Evolutionary conservation across 495 filamentous ascomycete genomes (phyloP), one percentile per base, ranked within the genome.

Genomic region (Halenospora varia): DNA sequence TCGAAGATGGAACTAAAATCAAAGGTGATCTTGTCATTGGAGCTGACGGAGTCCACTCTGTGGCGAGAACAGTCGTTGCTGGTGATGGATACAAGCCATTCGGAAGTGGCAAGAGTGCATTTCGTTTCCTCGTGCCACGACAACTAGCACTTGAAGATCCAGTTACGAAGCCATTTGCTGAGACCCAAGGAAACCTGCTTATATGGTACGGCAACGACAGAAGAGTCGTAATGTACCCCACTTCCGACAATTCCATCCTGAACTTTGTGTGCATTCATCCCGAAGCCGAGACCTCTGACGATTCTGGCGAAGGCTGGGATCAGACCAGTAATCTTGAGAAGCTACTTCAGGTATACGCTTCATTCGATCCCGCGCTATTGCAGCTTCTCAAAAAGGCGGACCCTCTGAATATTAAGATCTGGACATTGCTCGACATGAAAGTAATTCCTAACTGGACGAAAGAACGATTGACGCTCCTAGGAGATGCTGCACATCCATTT

Each of bases 401-500:
- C 51, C 70, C 73, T 22, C 44, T 25, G 1, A 77, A 70, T 6
- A 53, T 86, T 17, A 81, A 77, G 59, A 71, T 86, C 0, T 86
- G 82, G 82, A 74, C 75, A 19, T 68, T 87, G 10, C 64, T 83
- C 1, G 83, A 87, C 62, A 84, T 83, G 75, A 71, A 77, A 3
- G 66, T 71, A 15, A 59, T 87, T n/a, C 73, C 76, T 0, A 75
- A 71, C 0, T 88, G 79, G 78, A 67, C 74, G 1, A 69, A 77
- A 3, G 76, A 65, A 2, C 72, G 69, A 20, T 52, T 86, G 25
- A 80, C 73, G 3, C 66, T 84, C 0, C 48, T 88, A 2, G 84
- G 85, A 1, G 85, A 87, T 73, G 79, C 84, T 0, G 82, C 79
- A 24, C 84, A 88, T 69, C 83, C 82, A 3, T 85, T 86, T 62